Percentiles rank a stretch among this genome's conserved stretches.
phyloP scores from a whole-genome alignment of 768 basidiomycete genomes.

The Tulasnella sp. region DNA sequence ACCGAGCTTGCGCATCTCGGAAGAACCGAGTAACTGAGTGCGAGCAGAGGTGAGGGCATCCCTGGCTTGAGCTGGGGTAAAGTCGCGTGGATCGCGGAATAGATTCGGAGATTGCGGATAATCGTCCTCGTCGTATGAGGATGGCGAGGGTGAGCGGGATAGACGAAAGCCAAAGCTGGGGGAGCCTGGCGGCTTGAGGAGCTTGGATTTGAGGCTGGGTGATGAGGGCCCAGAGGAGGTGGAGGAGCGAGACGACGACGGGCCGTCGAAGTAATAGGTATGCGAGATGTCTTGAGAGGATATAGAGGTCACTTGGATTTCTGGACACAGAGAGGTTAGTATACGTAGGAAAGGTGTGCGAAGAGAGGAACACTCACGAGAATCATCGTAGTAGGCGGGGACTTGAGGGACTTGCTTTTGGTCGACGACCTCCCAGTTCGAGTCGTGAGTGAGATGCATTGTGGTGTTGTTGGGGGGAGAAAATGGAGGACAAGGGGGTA shows the following conservation, averaged over 20 bases:
- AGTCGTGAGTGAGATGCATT: conserved; percentile 11
- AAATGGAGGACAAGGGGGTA: not conserved
- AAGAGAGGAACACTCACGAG: too few relatives aligned
- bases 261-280: conserved; percentile 9
- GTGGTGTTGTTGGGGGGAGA: not conserved
- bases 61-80: conserved; percentile 12
- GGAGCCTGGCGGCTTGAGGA: conserved; percentile 3
- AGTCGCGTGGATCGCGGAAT: conserved; percentile 13
- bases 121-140: not conserved
- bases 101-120: not conserved
- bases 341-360: not conserved
- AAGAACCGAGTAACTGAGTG: conserved; percentile 9
- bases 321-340: not conserved
- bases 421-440: conserved; percentile 14
- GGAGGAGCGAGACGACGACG: not conserved
- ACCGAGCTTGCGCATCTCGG: conserved; percentile 13
- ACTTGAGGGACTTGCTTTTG: conserved; percentile 10
- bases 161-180: conserved; percentile 8
- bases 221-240: conserved; percentile 2
- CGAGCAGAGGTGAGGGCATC: conserved; percentile 13
- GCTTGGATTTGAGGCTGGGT: not conserved
- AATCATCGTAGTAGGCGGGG: conserved; percentile 13
- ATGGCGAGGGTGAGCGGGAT: not conserved
- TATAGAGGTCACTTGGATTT: conserved; percentile 13
- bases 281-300: conserved; percentile 8